Evolutionary conservation across 202 grass and related monocot genomes (phyloP).

Genomic region (Schoenoplectus tabernaemontani): DNA sequence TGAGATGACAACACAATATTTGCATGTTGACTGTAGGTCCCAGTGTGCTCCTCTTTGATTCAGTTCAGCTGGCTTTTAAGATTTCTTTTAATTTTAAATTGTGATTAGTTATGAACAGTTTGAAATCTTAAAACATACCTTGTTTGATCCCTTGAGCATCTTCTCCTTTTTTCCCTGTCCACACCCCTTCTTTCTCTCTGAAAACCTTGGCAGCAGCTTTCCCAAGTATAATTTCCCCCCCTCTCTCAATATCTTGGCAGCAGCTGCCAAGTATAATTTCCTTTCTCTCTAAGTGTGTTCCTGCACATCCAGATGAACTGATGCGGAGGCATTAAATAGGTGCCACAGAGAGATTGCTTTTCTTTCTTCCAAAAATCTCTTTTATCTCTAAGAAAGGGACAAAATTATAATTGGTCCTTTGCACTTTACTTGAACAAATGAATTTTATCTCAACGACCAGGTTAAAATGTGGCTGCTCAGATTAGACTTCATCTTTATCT

Average conservation of each 20-base stretch:
- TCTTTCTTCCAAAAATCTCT: background rate
- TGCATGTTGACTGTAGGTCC: background rate
- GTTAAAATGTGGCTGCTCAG: background rate
- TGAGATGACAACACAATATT: background rate
- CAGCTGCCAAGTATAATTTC: background rate
- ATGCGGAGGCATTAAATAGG: background rate
- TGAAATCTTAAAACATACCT: background rate
- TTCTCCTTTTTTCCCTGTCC: background rate
- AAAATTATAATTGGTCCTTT: background rate
- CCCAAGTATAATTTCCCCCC: background rate
- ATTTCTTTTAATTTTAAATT: background rate
- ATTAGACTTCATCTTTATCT: slow-evolving; percentile 3
- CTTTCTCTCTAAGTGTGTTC: background rate
- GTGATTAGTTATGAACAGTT: background rate
- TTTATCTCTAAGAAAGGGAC: background rate
- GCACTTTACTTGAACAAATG: slow-evolving; percentile 5
- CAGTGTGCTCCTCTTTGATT: background rate
- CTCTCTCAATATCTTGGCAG: background rate
- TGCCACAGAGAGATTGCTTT: background rate
- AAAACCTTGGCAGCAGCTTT: background rate
- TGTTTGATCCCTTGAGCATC: background rate
- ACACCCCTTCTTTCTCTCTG: background rate
- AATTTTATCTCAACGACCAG: background rate
- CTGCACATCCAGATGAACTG: background rate
- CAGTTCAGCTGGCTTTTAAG: background rate